Percentiles rank a stretch among this genome's conserved stretches.
Conservation (phyloP, 78 protist species). For the Pigoraptor vietnamica region DNA sequence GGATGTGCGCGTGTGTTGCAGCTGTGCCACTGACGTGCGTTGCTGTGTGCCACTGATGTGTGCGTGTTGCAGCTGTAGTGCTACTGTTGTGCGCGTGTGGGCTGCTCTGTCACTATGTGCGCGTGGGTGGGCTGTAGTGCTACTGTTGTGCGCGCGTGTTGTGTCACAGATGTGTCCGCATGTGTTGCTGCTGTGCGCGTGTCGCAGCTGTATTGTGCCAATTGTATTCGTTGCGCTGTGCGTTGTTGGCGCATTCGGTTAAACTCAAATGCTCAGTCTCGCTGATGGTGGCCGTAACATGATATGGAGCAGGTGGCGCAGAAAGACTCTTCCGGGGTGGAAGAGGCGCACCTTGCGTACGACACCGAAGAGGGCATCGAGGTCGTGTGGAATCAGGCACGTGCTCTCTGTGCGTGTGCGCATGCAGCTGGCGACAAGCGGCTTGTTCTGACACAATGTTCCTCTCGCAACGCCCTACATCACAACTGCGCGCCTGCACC, state of each 20-base stretch:
- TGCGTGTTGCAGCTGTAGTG: neutral
- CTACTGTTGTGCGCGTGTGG: neutral
- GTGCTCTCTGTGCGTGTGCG: no score
- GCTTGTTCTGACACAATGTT: no score
- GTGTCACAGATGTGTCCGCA: neutral
- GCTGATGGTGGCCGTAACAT: neutral
- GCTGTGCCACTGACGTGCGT: neutral
- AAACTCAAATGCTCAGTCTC: neutral
- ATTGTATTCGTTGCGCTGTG: neutral
- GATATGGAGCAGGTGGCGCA: neutral
- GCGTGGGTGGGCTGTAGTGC: neutral
- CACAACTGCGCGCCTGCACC: neutral
- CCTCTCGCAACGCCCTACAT: neutral
- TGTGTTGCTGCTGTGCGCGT: neutral
- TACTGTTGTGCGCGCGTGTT: neutral
- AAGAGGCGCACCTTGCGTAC: slow-evolving; percentile 46
- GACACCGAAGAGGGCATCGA: slow-evolving; percentile 66
- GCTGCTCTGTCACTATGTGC: neutral
- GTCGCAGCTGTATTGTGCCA: neutral
- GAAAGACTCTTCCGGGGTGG: neutral
- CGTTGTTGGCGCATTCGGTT: neutral
- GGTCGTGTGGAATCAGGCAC: slow-evolving; percentile 79
- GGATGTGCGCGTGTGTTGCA: neutral
- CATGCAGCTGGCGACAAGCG: no score
- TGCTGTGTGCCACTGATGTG: neutral